Evolutionary conservation across 2,329 filamentous ascomycete genomes (phyloP), one percentile per base, ranked within the genome.

Genomic region (Aureobasidium lini): DNA sequence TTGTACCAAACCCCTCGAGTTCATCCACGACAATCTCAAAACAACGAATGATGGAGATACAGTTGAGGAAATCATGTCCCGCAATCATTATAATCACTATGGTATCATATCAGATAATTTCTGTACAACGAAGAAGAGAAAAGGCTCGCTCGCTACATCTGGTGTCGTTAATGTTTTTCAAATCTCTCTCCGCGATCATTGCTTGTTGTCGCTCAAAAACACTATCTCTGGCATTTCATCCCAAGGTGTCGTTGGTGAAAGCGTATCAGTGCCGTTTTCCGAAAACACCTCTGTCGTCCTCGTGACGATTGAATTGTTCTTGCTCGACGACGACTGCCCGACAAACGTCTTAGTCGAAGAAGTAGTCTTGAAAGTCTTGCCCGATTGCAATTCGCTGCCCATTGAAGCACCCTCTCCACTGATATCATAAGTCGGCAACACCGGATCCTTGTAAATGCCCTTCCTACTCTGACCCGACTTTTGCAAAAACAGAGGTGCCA

Each of bases 401-500:
- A 9, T 36, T 13, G 34, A 9, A 15, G 10, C 43, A 13, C 8
- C 29, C 29, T 36, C 29, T 1, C 6, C 39, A 4, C 39, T 37
- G 28, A 44, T 23, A n/a, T n/a, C 15, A 42, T 56, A 43, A 10
- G 31, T 43, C 39, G 31, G 13, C 39, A 56, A 37, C 16, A 15
- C 39, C 1, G 39, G 39, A 6, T 56, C 52, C 36, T 56, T 56
- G 29, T 43, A 46, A 39, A 56, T 56, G 23, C 16, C 9, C 29
- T 56, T 57, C 7, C 40, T 28, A 32, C 32, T 46, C 15, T 11
- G 16, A 13, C 42, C 54, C n/a, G 32, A 47, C 40, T 47, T 44
- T 3, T 57, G n/a, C 34, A 47, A 47, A 9, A 57, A 47, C n/a
- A 57, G 31, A 2, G 54, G 54, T 6, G 54, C 54, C 18, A 57